Evolutionary conservation across 768 basidiomycete genomes (phyloP), one percentile per base, ranked within the genome.

Genomic region (Podaxis sp.): DNA sequence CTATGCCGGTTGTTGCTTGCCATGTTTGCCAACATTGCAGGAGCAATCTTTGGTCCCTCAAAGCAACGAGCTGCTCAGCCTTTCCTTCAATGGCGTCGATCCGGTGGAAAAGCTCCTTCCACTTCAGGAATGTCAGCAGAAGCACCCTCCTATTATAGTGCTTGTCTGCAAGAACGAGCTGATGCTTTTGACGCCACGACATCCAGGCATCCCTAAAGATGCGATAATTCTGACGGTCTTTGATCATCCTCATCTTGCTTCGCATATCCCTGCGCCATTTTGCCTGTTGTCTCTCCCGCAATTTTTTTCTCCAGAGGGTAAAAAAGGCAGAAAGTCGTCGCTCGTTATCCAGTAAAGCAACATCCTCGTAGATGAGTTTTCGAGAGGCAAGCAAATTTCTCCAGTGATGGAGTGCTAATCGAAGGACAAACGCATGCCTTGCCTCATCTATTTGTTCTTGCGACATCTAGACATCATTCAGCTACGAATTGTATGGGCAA

Each of bases 221-320:
- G 65, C 80, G 79, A 4, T 66, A 60, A 28, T 89, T 86, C 59
- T 79, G 78, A 61, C 74, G 84, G 61, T 82, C 82, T 63, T 82
- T 83, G 36, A 89, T 74, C 10, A 71, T 69, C 66, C 82, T 84
- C 84, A 91, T 90, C 68, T 82, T 88, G 63, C 74, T 65, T 28
- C 89, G 86, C 88, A 91, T 91, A 54, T 82, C 87, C 51, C 82
- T 74, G 32, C 86, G 81, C 87, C 88, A 90, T 59, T 78, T 76
- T 23, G 74, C 68, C 66, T 87, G 85, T 66, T 80, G 77, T 65
- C 78, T 84, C 66, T 84, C 78, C 63, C 78, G 82, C 4, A 84
- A 70, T 63, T 73, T 82, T 27, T 67, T 64, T 61, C 77, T 80
- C 92, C 92, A 94, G 2, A 70, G 53, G 6, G 65, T 56, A 53